Evolutionary conservation across 345 rosid species (phyloP), one percentile per base, ranked within the genome.

Genomic region (Draba incana): DNA sequence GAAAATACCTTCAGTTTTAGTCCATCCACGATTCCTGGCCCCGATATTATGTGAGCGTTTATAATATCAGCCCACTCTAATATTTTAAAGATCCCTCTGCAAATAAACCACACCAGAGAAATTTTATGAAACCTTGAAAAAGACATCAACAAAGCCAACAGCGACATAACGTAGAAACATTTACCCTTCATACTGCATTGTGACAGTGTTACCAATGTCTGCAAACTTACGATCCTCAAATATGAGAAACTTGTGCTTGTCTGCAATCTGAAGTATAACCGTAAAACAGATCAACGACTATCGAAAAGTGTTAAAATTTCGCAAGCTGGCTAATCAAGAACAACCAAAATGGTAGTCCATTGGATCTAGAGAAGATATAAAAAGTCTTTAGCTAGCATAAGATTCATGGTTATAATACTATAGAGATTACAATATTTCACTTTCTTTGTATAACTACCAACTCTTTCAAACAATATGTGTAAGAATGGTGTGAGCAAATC

Each of bases 221-320:
- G 98, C 99, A 82, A 91, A 94, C 82, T 94, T 94, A 12, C 99
- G 91, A 77, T 94, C 99, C 69, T 94, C 99, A 74, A 94, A 94
- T 51, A 94, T 84, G 70, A 94, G 75, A 79, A 94, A 94, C 56
- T 91, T 87, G 64, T 87, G 79, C 75, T 83, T 86, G 20, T 94
- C 96, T 63, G 99, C 99, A 10, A 94, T 94, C 99, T 91, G 15
- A 45, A 39, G 11, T 58, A 49, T 57, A 70, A 23, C 47, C 2
- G 2, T 14, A 59, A 51, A 56, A 50, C 52, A 1, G 15, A 64
- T 25, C 62, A 52, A 44, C 15, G 27, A 66, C 54, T 24, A 65
- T 50, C 49, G 0, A 12, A 50, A 47, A 54, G 4, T 37, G 27
- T 5, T 37, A 16, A 65, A 10, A 64, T 10, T 8, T 24, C 20